Base-by-base conservation (phyloP, 805 yeast genomes). In the Saccharomycopsis javanensis region DNA sequence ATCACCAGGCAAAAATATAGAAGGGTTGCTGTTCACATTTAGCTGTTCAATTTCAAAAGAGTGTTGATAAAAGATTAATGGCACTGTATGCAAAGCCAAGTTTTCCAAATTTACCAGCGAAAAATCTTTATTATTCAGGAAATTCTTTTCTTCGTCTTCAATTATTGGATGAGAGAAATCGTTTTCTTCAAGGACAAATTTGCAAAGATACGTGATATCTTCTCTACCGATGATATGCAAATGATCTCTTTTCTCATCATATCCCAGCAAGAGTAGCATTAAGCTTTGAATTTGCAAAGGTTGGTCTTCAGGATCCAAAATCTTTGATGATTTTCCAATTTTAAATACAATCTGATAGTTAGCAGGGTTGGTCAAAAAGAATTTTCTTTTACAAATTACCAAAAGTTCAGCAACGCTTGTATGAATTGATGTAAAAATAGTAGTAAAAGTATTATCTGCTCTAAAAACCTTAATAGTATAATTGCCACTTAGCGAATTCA, bases 11-110 rank as follows among this genome's bases (percentile, higher is more conserved):
- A 91, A 73, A 59, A 83, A 81, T 55, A 92, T 84, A 16, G 95
- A 86, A 3, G 96, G 96, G 67, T 91, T 91, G 61, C 85, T 81
- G 1, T 95, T 86, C 7, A 89, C 88, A 68, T 91, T 92, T 60
- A 91, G 74, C 60, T 83, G 77, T 63, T 86, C 86, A 58, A 91
- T 88, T 61, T 88, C 92, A 57, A 84, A 79, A 0, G 96, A 87
- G 59, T 82, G 87, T 63, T 82, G 86, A 67, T 85, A 89, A 61
- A 91, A 80, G 30, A 86, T 77, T 55, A 88, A 85, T 0, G 97
- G 97, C 6, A 92, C 86, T 18, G 88, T 88, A 61, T 88, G 88
- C 57, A 91, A 73, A 63, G 86, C 84, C 73, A 86, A 78, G 56
- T 86, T 80, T 38, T 83, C 79, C 60, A 90, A 75, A 67, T 87